A percentile compares a stretch with the other conserved stretches of the same genome.
Evolutionary conservation across 306 rosid species (phyloP).

Genomic region (barrel medic (Medicago truncatula)): DNA sequence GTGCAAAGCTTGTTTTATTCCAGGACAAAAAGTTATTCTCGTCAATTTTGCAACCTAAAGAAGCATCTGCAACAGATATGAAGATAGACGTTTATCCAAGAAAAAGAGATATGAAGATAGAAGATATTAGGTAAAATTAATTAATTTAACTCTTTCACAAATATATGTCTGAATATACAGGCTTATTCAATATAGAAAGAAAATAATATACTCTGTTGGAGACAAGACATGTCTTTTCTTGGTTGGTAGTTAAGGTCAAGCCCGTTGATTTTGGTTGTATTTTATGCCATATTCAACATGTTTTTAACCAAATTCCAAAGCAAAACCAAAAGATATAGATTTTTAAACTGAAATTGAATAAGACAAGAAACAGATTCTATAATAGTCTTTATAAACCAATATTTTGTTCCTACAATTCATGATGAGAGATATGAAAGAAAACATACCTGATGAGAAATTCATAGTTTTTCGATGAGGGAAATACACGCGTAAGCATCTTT

Average conservation of each 20-base stretch:
- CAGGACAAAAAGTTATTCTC: slow-evolving; percentile 68
- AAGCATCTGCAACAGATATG: slow-evolving; percentile 44
- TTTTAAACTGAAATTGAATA: slow-evolving; percentile 8
- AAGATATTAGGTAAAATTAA: slow-evolving; percentile 51
- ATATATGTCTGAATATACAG: slow-evolving; percentile 20
- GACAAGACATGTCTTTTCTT: slow-evolving; percentile 32
- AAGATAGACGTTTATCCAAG: slow-evolving; percentile 19
- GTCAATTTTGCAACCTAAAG: slow-evolving; percentile 53
- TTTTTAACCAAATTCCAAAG: background rate
- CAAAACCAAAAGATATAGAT: background rate
- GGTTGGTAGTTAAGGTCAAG: slow-evolving; percentile 29
- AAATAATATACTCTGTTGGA: slow-evolving; percentile 12
- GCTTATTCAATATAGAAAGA: slow-evolving; percentile 26
- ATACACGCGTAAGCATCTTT: background rate
- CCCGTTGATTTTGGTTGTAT: background rate
- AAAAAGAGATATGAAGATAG: slow-evolving; percentile 38
- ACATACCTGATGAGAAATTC: background rate
- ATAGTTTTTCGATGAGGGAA: background rate
- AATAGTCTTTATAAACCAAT: background rate
- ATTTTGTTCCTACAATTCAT: background rate
- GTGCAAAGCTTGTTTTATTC: slow-evolving; percentile 38
- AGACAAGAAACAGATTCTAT: background rate
- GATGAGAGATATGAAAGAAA: slow-evolving; percentile 5
- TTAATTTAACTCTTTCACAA: background rate
- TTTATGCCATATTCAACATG: background rate